Conservation (phyloP, 75 land plant species). For the Picea sitchensis region DNA sequence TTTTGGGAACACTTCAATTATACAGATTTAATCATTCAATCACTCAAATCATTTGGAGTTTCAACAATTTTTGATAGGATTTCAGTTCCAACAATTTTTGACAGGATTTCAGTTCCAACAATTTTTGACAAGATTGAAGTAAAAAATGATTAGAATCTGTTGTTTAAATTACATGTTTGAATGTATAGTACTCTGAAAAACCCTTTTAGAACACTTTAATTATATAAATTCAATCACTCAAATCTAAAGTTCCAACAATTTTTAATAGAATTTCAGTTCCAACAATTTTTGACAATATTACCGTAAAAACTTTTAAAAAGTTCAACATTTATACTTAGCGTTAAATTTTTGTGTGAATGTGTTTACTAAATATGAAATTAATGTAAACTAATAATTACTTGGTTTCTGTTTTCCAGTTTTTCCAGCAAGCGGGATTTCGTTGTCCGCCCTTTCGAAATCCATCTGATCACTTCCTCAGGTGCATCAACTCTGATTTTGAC, state of each 20-base stretch:
- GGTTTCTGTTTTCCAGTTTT: constrained; percentile 51
- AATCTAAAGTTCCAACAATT: no score
- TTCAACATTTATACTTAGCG: not conserved
- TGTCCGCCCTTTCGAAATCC: constrained; percentile 88
- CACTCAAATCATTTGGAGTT: no score
- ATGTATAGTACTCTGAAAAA: no score
- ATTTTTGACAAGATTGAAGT: not conserved
- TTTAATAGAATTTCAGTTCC: no score
- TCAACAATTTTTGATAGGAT: no score
- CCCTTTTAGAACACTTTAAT: no score
- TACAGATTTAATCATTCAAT: no score
- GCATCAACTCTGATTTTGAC: constrained; percentile 84
- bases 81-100: not conserved
- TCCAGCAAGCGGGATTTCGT: constrained; percentile 80
- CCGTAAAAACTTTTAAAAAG: not conserved
- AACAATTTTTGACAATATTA: no score
- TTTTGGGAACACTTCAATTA: no score
- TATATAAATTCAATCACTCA: no score
- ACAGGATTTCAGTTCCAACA: not conserved
- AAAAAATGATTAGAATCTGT: no score
- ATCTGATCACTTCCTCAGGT: constrained; percentile 84
- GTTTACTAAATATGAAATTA: not conserved
- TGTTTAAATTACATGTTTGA: not conserved
- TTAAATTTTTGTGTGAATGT: not conserved
- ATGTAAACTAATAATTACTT: not conserved